Conservation (phyloP, 129 eudicot genomes). For the Flaveria trinervia region DNA sequence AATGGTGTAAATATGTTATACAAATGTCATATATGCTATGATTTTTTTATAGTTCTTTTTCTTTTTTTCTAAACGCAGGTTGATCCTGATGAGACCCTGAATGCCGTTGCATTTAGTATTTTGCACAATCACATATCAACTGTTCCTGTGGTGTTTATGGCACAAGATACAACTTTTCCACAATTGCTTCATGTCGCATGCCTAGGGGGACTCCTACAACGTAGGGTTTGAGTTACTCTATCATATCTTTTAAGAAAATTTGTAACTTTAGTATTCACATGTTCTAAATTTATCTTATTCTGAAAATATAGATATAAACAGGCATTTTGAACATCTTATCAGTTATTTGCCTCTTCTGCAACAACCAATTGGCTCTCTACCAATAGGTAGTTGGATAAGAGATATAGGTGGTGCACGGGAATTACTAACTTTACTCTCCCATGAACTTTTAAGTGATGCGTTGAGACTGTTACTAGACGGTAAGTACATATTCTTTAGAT, state of each 20-base stretch:
- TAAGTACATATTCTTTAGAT: slow-evolving; percentile 3
- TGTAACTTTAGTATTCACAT: background rate
- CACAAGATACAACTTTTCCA: slow-evolving; percentile 43
- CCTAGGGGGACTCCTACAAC: slow-evolving; percentile 53
- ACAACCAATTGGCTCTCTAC: slow-evolving; percentile 42
- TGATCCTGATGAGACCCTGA: slow-evolving; percentile 58
- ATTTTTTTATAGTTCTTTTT: slow-evolving; percentile 10
- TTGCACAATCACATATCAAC: slow-evolving; percentile 53
- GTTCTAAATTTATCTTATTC: slow-evolving; percentile 3
- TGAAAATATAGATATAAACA: slow-evolving; percentile 51
- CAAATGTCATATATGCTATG: slow-evolving; percentile 1
- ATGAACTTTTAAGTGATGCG: slow-evolving; percentile 46
- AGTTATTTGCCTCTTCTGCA: slow-evolving; percentile 51
- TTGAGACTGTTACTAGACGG: slow-evolving; percentile 51
- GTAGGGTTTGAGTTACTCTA: slow-evolving; percentile 31
- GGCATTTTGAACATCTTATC: slow-evolving; percentile 40
- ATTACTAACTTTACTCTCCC: slow-evolving; percentile 40
- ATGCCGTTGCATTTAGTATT: slow-evolving; percentile 47
- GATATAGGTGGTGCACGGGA: slow-evolving; percentile 37
- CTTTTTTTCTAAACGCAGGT: slow-evolving; percentile 37
- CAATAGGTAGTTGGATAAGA: slow-evolving; percentile 54
- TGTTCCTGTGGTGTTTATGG: slow-evolving; percentile 44
- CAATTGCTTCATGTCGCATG: slow-evolving; percentile 53
- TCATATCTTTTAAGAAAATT: background rate
- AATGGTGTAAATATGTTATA: background rate